These are phyloP conservation scores for Lomentospora prolificans DNA, from an alignment of 2,329 filamentous ascomycete genomes.

Conservation along the genomic window DNA sequence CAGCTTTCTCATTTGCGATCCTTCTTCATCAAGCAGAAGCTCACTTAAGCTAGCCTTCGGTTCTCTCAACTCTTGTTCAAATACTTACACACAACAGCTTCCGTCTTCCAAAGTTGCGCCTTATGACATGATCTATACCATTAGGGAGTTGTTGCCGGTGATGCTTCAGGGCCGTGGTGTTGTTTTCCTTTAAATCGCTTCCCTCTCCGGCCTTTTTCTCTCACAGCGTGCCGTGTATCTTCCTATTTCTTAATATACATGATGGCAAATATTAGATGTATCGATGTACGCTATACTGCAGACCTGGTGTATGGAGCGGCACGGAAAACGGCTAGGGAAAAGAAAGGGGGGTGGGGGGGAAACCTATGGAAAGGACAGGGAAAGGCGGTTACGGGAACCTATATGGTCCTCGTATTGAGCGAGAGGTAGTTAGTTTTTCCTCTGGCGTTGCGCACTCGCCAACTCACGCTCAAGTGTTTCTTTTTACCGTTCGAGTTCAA, in stretches of 20 bases:
- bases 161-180: background rate
- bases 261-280: background rate
- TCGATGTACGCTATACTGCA: background rate
- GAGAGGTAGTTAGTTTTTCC: no score
- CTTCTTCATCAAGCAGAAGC: constrained; percentile 99
- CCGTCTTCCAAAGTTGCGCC: background rate
- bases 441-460: no score
- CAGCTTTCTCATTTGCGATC: constrained; percentile 89
- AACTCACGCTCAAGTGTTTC: no score
- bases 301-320: background rate
- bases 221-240: background rate
- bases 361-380: background rate
- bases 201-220: no score
- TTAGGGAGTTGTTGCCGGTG: background rate
- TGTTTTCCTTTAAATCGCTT: background rate
- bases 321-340: background rate
- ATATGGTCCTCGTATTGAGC: no score
- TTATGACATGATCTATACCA: background rate
- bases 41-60: constrained; percentile 54
- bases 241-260: background rate
- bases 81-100: background rate
- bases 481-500: no score
- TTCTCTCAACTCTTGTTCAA: background rate
- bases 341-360: background rate
- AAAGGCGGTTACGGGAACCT: no score